These are phyloP conservation scores for Coemansia aciculifera DNA, from an alignment of 192 early-diverging fungal genomes.

Conservation along the genomic window DNA sequence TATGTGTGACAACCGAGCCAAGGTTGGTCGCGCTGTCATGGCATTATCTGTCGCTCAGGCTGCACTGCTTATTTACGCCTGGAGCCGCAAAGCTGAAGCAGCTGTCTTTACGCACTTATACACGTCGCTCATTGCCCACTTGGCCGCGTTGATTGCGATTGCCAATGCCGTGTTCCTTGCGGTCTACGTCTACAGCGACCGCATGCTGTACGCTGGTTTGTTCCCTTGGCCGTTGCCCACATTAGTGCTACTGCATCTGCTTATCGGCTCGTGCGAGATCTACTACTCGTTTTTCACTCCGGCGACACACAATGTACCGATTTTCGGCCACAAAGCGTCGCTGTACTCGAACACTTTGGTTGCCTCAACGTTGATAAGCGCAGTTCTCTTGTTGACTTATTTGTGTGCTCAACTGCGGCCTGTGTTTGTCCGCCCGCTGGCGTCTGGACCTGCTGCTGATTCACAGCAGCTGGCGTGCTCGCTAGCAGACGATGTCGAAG, in stretches of 20 bases:
- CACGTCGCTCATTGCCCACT: background rate
- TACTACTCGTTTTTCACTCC: constrained; percentile 36
- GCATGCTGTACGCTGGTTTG: constrained; percentile 17
- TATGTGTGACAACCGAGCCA: constrained; percentile 24
- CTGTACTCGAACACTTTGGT: constrained; percentile 17
- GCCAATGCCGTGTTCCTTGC: background rate
- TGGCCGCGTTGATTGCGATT: no score
- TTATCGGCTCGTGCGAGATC: constrained; percentile 10
- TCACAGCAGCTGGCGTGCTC: background rate
- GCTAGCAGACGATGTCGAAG: background rate
- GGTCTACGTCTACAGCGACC: constrained; percentile 5
- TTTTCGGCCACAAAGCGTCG: constrained; percentile 19
- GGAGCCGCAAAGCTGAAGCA: background rate
- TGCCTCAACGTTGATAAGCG: background rate
- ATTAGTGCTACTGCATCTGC: constrained; percentile 10
- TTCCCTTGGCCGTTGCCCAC: constrained; percentile 24
- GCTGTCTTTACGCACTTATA: background rate
- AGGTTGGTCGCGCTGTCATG: background rate
- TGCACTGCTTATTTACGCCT: background rate
- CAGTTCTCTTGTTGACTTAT: background rate
- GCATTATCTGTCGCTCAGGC: constrained; percentile 8
- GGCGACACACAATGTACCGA: constrained; percentile 9
- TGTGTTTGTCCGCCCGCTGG: constrained; percentile 15
- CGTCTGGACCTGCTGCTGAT: background rate
- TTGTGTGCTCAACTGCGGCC: constrained; percentile 25